Percentiles rank a stretch among this genome's conserved stretches.
Evolutionary conservation across 2,329 filamentous ascomycete genomes (phyloP).

Genomic region (Tolypocladium cylindrosporum): DNA sequence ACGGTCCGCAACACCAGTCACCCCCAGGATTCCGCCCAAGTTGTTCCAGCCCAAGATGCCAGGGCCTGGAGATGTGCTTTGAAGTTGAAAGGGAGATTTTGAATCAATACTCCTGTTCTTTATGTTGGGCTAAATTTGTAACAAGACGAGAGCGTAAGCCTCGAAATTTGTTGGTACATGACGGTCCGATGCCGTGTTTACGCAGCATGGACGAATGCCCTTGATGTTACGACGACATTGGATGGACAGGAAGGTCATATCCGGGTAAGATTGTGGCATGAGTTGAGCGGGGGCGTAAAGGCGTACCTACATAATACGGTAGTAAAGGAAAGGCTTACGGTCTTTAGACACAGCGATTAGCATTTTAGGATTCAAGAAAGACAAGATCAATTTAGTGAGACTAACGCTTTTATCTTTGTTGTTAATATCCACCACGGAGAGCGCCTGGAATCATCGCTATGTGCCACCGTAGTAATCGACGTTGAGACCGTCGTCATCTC

Average conservation of each 20-base stretch:
- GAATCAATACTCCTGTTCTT: neutral
- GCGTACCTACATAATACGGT: conserved; percentile 1
- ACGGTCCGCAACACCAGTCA: conserved; percentile 26
- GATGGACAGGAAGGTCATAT: neutral
- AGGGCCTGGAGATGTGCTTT: conserved; percentile 25
- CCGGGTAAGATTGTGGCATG: neutral
- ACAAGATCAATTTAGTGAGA: neutral
- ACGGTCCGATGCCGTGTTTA: neutral
- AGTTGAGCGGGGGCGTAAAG: neutral
- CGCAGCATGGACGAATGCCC: neutral
- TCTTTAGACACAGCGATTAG: neutral
- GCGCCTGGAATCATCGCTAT: neutral
- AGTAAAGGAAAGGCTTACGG: neutral
- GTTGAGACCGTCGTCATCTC: neutral
- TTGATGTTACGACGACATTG: neutral
- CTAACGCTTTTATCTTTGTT: neutral
- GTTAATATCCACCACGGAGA: neutral
- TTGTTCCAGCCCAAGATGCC: conserved; percentile 20
- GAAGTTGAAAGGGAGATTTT: neutral
- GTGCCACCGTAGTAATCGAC: neutral
- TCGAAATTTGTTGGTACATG: neutral
- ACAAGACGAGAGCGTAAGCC: neutral
- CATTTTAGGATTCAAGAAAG: neutral
- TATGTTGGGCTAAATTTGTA: neutral
- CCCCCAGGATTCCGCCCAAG: conserved; percentile 29